Conservation (phyloP, 371 early-diverging fungal genomes). For the Lichtheimia ramosa region DNA sequence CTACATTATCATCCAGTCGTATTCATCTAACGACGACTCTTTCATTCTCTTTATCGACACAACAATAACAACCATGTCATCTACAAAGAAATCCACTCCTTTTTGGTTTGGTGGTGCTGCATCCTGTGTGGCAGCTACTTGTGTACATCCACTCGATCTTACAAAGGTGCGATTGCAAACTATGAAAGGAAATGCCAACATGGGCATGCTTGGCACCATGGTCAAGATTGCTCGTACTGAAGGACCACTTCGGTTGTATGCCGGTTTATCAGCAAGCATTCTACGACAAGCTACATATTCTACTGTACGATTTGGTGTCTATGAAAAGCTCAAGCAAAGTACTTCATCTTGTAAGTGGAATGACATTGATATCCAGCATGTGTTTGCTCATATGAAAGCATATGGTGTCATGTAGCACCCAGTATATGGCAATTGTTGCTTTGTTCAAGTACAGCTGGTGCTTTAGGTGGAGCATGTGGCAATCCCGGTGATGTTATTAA, state of each 20-base stretch:
- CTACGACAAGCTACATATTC: conserved; percentile 70
- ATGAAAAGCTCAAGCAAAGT: conserved; percentile 52
- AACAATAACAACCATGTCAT: background rate
- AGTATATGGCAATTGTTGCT: conserved; percentile 47
- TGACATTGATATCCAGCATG: no score
- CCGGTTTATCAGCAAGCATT: conserved; percentile 63
- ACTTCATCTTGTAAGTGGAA: background rate
- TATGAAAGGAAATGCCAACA: conserved; percentile 22
- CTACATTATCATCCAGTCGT: background rate
- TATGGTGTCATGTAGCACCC: conserved; percentile 16
- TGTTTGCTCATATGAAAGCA: no score
- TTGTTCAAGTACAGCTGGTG: conserved; percentile 60
- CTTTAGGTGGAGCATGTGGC: conserved; percentile 66
- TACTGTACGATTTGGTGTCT: conserved; percentile 65
- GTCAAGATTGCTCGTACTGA: conserved; percentile 33
- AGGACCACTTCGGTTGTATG: conserved; percentile 50
- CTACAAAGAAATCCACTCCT: conserved; percentile 24
- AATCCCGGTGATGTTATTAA: conserved; percentile 78
- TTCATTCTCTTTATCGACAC: background rate
- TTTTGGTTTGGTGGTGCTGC: conserved; percentile 66
- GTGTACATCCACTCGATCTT: conserved; percentile 85
- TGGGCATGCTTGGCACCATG: conserved; percentile 40
- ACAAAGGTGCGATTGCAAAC: conserved; percentile 87
- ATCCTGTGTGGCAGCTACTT: conserved; percentile 60
- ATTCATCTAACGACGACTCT: no score